Conservation (phyloP, 768 basidiomycete species). For the Xerocomellus dryophilus region DNA sequence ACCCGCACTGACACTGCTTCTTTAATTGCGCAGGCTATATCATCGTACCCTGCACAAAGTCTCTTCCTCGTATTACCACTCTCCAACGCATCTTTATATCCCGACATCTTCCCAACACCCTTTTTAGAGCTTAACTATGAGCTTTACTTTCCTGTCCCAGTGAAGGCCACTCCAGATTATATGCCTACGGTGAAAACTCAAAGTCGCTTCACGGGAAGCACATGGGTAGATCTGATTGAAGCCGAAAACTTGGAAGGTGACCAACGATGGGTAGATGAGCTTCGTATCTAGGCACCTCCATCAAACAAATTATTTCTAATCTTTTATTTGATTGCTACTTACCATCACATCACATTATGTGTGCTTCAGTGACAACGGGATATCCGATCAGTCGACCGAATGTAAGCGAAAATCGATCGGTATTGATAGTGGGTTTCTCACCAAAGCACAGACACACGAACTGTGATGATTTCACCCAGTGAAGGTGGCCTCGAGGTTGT, state of each 20-base stretch:
- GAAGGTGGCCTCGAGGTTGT: not conserved
- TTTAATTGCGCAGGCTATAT: conserved; percentile 47
- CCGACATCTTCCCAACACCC: conserved; percentile 27
- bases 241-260: conserved; percentile 35
- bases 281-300: too few species aligned
- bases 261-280: conserved; percentile 4
- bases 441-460: too few species aligned
- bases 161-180: conserved; percentile 40
- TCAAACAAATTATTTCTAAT: too few species aligned
- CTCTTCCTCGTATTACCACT: conserved; percentile 49
- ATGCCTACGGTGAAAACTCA: conserved; percentile 33
- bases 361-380: too few species aligned
- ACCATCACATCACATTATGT: too few species aligned
- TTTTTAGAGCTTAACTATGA: conserved; percentile 52
- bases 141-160: conserved; percentile 56
- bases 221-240: not conserved
- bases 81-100: conserved; percentile 35
- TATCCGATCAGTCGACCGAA: too few species aligned
- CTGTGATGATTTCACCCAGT: not conserved
- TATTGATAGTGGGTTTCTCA: too few species aligned
- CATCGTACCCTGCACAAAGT: conserved; percentile 40
- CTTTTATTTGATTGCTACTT: too few species aligned
- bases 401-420: too few species aligned
- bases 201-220: conserved; percentile 38
- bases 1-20: conserved; percentile 38